Conservation (phyloP, 176 grass and related monocot genomes). For the Hordeum marinum region DNA sequence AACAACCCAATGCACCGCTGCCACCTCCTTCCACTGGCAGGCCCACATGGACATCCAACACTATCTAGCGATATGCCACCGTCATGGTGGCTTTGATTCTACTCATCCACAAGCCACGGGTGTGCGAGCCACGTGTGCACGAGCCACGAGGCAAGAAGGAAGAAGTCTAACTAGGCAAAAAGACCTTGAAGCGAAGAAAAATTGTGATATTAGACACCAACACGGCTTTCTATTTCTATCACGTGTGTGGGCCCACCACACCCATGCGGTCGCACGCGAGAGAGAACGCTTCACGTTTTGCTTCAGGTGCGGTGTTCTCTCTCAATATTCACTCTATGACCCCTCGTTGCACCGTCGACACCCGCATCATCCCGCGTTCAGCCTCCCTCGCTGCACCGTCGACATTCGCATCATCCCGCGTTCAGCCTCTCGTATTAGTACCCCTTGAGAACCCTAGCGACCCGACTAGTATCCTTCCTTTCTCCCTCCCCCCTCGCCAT, state of each 20-base stretch:
- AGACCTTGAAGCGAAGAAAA: no score
- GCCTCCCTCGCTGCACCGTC: background rate
- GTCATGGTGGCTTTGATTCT: no score
- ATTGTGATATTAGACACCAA: background rate
- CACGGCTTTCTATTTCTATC: conserved; percentile 26
- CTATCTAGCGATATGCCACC: no score
- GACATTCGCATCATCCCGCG: background rate
- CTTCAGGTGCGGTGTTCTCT: background rate
- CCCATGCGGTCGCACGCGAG: no score
- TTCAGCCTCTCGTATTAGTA: no score
- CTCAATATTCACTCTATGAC: background rate
- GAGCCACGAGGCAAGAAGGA: background rate
- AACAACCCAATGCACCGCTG: background rate
- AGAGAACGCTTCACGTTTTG: conserved; percentile 1
- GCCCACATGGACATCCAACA: no score
- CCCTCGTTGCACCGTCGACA: background rate
- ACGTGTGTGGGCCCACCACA: no score
- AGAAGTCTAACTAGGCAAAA: background rate
- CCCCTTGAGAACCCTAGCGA: no score
- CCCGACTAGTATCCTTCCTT: no score
- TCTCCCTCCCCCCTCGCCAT: background rate
- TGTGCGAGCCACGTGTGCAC: no score
- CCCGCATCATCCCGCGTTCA: background rate
- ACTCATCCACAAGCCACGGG: no score
- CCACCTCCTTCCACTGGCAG: no score